Conservation (phyloP, 2,329 filamentous ascomycete species). For the Macroventuria anomochaeta region DNA sequence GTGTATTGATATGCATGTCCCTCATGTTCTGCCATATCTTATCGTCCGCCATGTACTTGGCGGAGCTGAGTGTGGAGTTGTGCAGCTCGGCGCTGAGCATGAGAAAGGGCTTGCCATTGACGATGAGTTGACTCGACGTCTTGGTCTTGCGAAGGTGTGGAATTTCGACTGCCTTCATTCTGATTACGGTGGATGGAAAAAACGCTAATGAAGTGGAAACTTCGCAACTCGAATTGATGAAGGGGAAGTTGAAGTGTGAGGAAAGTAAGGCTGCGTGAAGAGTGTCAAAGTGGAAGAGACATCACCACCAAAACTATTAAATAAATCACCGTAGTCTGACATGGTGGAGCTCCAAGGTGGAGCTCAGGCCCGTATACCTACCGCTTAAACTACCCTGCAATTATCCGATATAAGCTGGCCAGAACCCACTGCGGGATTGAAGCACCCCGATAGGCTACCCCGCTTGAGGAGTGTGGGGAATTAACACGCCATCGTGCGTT, state of each 20-base stretch:
- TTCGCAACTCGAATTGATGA: too few relatives aligned
- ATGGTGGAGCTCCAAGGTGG: background rate
- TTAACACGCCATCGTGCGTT: too few relatives aligned
- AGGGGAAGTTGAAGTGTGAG: too few relatives aligned
- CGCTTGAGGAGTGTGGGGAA: background rate
- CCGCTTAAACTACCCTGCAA: slow-evolving; percentile 8
- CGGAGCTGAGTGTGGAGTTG: slow-evolving; percentile 56
- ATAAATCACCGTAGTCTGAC: background rate
- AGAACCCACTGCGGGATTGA: background rate
- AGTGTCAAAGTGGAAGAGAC: too few relatives aligned
- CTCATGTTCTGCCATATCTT: slow-evolving; percentile 53
- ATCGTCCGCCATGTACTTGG: slow-evolving; percentile 52
- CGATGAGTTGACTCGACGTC: slow-evolving; percentile 49
- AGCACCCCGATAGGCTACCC: background rate
- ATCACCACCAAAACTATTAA: background rate
- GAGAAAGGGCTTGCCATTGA: slow-evolving; percentile 55
- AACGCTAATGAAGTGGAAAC: too few relatives aligned
- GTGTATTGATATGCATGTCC: slow-evolving; percentile 53
- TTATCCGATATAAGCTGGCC: too few relatives aligned
- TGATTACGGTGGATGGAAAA: background rate
- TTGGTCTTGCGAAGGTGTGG: slow-evolving; percentile 32
- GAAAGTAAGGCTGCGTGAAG: too few relatives aligned
- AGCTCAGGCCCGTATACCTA: too few relatives aligned
- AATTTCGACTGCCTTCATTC: slow-evolving; percentile 23
- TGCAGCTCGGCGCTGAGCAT: slow-evolving; percentile 56